phyloP scores from a whole-genome alignment of 331 rosid species.

The Pyracantha coccinea region DNA sequence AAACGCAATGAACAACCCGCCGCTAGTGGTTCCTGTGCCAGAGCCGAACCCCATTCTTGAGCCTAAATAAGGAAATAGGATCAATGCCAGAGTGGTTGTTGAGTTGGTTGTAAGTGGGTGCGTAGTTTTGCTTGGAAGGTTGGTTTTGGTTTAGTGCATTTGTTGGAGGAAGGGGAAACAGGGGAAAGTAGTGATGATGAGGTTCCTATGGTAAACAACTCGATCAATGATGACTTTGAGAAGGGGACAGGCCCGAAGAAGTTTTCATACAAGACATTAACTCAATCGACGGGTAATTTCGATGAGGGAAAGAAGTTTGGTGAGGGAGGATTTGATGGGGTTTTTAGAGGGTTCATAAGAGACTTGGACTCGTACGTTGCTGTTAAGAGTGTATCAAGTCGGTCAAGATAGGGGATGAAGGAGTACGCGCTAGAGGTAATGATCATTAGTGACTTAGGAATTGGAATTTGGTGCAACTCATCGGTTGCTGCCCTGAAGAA shows the following conservation, averaged over 20 bases:
- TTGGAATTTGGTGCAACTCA: conserved; percentile 1
- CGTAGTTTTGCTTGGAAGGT: not conserved
- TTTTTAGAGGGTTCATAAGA: not conserved
- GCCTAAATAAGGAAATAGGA: not conserved
- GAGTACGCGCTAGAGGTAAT: not conserved
- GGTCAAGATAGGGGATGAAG: conserved; percentile 3
- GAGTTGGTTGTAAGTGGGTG: not conserved
- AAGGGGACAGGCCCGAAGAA: conserved; percentile 3
- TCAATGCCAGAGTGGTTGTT: not conserved
- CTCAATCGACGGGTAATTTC: not conserved
- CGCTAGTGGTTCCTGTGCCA: not conserved
- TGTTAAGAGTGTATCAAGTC: not conserved
- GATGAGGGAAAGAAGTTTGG: not conserved
- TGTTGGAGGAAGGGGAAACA: not conserved
- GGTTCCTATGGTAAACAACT: not conserved
- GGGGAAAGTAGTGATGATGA: not conserved
- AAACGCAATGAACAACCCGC: not conserved
- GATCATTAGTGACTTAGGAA: not conserved
- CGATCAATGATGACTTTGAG: conserved; percentile 8
- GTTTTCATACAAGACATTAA: conserved; percentile 1
- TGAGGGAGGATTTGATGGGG: conserved; percentile 6
- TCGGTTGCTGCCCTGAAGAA: conserved; percentile 3
- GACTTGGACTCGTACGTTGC: not conserved
- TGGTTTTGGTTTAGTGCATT: not conserved
- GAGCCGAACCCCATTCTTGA: not conserved